Evolutionary conservation across 139 green algal genomes (phyloP).

Genomic region (Chlorella sp.): DNA sequence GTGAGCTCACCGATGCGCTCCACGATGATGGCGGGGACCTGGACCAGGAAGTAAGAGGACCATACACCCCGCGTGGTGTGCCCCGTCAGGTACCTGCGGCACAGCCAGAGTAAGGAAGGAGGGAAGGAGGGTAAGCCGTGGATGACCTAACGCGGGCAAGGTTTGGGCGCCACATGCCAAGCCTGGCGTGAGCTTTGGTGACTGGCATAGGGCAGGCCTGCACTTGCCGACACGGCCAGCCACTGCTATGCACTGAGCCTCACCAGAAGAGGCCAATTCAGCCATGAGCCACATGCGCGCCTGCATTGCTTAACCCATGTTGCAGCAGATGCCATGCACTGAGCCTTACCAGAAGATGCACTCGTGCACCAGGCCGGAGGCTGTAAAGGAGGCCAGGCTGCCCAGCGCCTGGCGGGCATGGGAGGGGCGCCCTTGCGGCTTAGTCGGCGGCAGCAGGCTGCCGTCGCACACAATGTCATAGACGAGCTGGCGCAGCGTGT

Average conservation of each 20-base stretch:
- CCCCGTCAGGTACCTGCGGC: constrained; percentile 39
- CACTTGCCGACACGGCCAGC: too few species aligned
- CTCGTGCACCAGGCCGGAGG: constrained; percentile 27
- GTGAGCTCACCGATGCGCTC: constrained; percentile 17
- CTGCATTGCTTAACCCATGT: too few species aligned
- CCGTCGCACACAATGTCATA: constrained; percentile 24
- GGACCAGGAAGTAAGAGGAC: constrained; percentile 39
- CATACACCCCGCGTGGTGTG: constrained; percentile 28
- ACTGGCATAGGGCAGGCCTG: too few species aligned
- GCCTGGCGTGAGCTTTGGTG: too few species aligned
- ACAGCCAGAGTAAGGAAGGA: too few species aligned
- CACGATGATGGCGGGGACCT: not conserved
- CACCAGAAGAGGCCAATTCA: too few species aligned
- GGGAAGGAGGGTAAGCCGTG: too few species aligned
- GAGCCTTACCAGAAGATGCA: constrained; percentile 41
- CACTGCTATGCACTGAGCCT: too few species aligned
- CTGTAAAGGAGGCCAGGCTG: not conserved
- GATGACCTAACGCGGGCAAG: too few species aligned
- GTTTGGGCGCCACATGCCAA: too few species aligned
- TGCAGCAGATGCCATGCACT: too few species aligned
- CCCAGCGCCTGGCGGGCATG: not conserved
- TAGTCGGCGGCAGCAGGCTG: not conserved
- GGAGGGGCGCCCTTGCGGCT: not conserved
- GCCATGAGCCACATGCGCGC: too few species aligned
- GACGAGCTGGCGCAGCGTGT: constrained; percentile 36